Evolutionary conservation across 2,329 filamentous ascomycete genomes (phyloP).

Genomic region (Boeremia exigua): DNA sequence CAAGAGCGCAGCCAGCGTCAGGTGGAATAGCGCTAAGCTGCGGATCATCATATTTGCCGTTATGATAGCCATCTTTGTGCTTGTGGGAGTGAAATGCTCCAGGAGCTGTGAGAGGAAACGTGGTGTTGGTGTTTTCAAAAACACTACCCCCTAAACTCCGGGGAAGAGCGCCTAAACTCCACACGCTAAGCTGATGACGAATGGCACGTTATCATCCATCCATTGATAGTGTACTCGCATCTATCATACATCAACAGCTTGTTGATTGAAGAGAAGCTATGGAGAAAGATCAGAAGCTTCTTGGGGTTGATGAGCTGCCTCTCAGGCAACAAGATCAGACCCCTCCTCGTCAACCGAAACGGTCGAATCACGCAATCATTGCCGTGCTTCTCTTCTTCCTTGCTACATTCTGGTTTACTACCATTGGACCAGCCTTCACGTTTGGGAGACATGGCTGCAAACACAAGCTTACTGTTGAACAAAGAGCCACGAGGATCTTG

Average conservation of each 20-base stretch:
- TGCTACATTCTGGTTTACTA: slow-evolving; percentile 11
- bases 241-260: background rate
- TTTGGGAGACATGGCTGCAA: slow-evolving; percentile 3
- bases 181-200: slow-evolving; percentile 6
- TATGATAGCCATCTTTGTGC: slow-evolving; percentile 74
- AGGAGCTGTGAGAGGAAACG: slow-evolving; percentile 2
- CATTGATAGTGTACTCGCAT: background rate
- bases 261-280: background rate
- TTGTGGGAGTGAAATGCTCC: background rate
- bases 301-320: slow-evolving; percentile 1
- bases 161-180: background rate
- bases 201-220: slow-evolving; percentile 3
- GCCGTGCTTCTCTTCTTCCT: slow-evolving; percentile 16
- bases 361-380: slow-evolving; percentile 13
- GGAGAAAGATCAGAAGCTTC: slow-evolving; percentile 14
- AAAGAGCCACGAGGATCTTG: slow-evolving; percentile 45
- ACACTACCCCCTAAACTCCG: slow-evolving; percentile 24
- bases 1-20: slow-evolving; percentile 85
- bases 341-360: background rate
- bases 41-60: slow-evolving; percentile 82
- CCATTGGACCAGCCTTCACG: slow-evolving; percentile 6
- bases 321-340: background rate
- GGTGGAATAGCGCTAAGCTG: slow-evolving; percentile 80
- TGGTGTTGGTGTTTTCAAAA: slow-evolving; percentile 10
- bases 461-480: slow-evolving; percentile 30